Percentiles rank a stretch among this genome's conserved stretches.
phyloP scores from a whole-genome alignment of 169 alveolate species.

The Toxoplasma gondii region DNA sequence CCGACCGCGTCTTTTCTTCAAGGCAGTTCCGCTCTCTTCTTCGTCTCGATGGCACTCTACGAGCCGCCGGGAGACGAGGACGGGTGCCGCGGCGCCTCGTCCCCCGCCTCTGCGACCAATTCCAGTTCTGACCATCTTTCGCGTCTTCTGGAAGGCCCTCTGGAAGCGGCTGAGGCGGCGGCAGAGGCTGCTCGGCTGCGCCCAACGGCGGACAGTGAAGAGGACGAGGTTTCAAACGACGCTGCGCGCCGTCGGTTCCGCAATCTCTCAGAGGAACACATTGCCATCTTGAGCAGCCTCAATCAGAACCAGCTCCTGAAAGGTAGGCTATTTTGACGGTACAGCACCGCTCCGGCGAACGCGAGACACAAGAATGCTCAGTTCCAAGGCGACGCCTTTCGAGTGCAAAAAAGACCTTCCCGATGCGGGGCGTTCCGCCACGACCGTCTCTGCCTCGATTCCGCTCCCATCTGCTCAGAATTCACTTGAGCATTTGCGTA shows the following conservation, averaged over 20 bases:
- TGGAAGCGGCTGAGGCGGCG: constrained; percentile 24
- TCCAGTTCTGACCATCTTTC: background rate
- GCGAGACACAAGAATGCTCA: too few species aligned
- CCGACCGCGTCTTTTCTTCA: too few species aligned
- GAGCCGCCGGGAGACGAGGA: constrained; percentile 18
- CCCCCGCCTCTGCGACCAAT: background rate
- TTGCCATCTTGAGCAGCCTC: constrained; percentile 8
- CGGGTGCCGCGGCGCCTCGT: background rate
- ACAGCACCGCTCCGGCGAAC: too few species aligned
- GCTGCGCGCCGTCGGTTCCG: background rate
- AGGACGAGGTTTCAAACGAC: background rate
- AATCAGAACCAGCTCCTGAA: constrained; percentile 22
- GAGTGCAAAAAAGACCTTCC: too few species aligned
- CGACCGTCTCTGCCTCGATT: too few species aligned
- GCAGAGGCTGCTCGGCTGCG: background rate
- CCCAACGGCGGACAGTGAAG: background rate
- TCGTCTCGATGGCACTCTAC: constrained; percentile 26
- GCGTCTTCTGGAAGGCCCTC: constrained; percentile 12
- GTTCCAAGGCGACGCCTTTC: too few species aligned
- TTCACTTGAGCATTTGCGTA: too few species aligned
- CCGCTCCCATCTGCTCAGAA: too few species aligned
- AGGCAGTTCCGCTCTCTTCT: background rate
- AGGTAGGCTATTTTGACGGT: too few species aligned
- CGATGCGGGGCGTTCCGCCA: too few species aligned
- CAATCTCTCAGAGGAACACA: background rate